Evolutionary conservation across 306 rosid species (phyloP).

Genomic region (Castanea mollissima): DNA sequence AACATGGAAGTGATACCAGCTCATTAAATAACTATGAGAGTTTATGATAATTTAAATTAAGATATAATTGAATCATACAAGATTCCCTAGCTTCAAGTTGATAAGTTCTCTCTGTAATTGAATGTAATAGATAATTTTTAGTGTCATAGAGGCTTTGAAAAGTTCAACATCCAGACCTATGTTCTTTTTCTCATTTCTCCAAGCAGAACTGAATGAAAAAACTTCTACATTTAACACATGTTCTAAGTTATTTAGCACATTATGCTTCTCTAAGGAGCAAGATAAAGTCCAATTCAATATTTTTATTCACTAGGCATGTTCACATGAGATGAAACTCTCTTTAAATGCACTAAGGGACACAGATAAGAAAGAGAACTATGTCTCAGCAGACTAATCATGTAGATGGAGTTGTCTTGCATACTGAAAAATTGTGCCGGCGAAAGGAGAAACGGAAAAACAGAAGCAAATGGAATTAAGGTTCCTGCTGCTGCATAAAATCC

Average conservation of each 20-base stretch:
- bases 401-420: not conserved
- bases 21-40: not conserved
- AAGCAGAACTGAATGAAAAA: not conserved
- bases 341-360: not conserved
- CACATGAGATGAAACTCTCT: not conserved
- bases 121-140: not conserved
- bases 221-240: not conserved
- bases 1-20: not conserved
- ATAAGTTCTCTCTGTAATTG: not conserved
- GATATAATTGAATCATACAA: not conserved
- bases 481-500: slow-evolving; percentile 19
- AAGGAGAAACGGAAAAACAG: not conserved
- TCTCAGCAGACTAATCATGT: not conserved
- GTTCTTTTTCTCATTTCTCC: not conserved
- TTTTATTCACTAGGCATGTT: not conserved
- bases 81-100: not conserved
- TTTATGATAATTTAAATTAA: not conserved
- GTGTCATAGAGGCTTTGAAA: not conserved
- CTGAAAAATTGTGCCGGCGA: not conserved
- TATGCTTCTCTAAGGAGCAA: not conserved
- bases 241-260: not conserved
- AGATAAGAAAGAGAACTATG: not conserved
- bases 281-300: not conserved
- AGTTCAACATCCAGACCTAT: not conserved
- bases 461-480: slow-evolving; percentile 18